Evolutionary conservation across 805 yeast genomes (phyloP), one percentile per base, ranked within the genome.

Genomic region (Saturnispora silvae): DNA sequence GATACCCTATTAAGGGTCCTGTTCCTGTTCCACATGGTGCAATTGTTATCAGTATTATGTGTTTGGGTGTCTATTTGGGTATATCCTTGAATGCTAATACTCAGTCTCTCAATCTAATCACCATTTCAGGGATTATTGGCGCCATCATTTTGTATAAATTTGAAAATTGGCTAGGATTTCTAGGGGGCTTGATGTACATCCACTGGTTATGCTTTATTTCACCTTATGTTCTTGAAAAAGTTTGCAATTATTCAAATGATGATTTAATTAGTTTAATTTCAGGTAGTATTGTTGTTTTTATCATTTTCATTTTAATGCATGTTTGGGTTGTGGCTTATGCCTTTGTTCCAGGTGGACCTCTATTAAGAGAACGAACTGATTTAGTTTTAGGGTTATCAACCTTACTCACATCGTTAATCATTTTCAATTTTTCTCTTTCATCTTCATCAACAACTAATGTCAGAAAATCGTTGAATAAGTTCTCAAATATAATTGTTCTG

Each of bases 241-340:
- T 53, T 8, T n/a, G n/a, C n/a, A 45, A 57, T 10, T 28, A 36
- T 9, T 34, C 44, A 71, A 8, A 64, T 74, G 19, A 37, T 2
- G 60, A 70, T 41, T 74, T 82, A 19, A 77, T 79, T 2, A 48
- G 68, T 17, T 56, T 75, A 1, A 74, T 77, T 49, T 58, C 65
- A 4, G 40, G 70, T 2, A 68, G 72, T 1, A 70, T 72, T 40
- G 51, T 75, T 5, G 46, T 72, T 31, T 61, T 70, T 44, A 63
- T 77, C 35, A 33, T 80, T 4, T 54, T 83, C 26, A 67, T 79
- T 19, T 65, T 92, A 43, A 94, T 81, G 4, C 89, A 86, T 57
- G 94, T 89, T 35, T 89, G 97, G 97, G 79, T 81, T 30, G 97
- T 92, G 32, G 98, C 98, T 0, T 92, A 92, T 58, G 97, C 98